phyloP scores from a whole-genome alignment of 2,329 filamentous ascomycete species.

The Leptographium radiaticola region DNA sequence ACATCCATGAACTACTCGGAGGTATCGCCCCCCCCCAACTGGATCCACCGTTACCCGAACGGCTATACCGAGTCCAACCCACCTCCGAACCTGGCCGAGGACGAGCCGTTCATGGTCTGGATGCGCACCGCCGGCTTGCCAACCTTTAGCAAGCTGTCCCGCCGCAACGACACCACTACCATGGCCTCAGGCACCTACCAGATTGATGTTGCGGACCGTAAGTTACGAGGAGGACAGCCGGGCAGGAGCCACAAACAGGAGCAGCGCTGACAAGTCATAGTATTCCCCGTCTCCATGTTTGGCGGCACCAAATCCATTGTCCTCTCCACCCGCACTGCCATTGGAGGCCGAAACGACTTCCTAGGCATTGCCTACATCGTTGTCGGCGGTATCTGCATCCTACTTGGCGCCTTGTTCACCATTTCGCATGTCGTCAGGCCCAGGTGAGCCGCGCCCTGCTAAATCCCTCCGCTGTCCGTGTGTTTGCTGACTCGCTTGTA shows the following conservation, averaged over 20 bases:
- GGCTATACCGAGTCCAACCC: conserved; percentile 52
- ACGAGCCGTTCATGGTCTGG: conserved; percentile 92
- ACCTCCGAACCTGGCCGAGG: conserved; percentile 58
- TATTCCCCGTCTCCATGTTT: conserved; percentile 67
- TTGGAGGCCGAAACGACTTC: conserved; percentile 92
- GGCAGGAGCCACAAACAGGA: not conserved
- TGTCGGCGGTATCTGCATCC: conserved; percentile 82
- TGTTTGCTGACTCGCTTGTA: not conserved
- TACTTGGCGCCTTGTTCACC: conserved; percentile 80
- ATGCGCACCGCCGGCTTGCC: conserved; percentile 95
- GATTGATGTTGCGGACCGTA: conserved; percentile 67
- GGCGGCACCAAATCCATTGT: conserved; percentile 82
- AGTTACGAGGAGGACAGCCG: conserved; percentile 21
- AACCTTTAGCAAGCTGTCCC: conserved; percentile 85
- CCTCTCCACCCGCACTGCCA: conserved; percentile 78
- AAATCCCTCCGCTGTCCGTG: not conserved
- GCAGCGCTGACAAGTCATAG: conserved; percentile 28
- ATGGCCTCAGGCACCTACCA: conserved; percentile 64
- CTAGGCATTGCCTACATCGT: conserved; percentile 93
- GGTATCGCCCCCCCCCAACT: conserved; percentile 77
- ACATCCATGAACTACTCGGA: conserved; percentile 52
- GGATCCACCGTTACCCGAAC: conserved; percentile 56
- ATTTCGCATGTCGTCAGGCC: conserved; percentile 84
- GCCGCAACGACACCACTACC: conserved; percentile 58
- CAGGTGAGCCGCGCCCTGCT: conserved; percentile 39